Conservation (phyloP, 1,284 basidiomycete species). For the Austropuccinia psidii region DNA sequence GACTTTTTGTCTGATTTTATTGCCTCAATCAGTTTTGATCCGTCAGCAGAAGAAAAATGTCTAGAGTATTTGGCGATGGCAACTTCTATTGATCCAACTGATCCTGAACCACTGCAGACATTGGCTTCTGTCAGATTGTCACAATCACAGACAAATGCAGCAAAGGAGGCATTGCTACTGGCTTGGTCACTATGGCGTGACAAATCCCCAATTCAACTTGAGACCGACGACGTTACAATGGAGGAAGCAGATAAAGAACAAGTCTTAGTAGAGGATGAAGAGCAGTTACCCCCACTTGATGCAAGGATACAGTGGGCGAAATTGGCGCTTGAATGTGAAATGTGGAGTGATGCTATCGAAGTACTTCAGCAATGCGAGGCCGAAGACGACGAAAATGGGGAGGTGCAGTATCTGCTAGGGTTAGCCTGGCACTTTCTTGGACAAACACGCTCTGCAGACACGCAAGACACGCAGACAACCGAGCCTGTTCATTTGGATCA, state of each 20-base stretch:
- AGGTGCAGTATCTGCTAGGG: slow-evolving; percentile 90
- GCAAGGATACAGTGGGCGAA: slow-evolving; percentile 68
- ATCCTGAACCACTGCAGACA: slow-evolving; percentile 51
- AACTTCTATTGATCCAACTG: not conserved
- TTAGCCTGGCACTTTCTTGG: slow-evolving; percentile 74
- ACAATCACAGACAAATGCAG: slow-evolving; percentile 72
- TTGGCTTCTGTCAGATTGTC: slow-evolving; percentile 83
- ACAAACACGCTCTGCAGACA: slow-evolving; percentile 41
- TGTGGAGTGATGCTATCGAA: slow-evolving; percentile 63
- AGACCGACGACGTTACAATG: not conserved
- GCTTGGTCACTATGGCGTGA: slow-evolving; percentile 62
- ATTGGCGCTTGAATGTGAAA: slow-evolving; percentile 70
- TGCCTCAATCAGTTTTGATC: slow-evolving; percentile 52
- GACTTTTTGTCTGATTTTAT: slow-evolving; percentile 62
- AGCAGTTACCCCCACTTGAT: slow-evolving; percentile 61
- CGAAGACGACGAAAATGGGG: slow-evolving; percentile 76
- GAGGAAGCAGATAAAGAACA: slow-evolving; percentile 3
- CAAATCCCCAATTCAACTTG: slow-evolving; percentile 50
- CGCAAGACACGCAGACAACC: slow-evolving; percentile 46
- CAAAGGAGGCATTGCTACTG: slow-evolving; percentile 61
- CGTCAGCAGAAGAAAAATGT: slow-evolving; percentile 33
- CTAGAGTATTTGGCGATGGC: slow-evolving; percentile 33
- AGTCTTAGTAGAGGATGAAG: not conserved
- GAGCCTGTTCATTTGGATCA: slow-evolving; percentile 50
- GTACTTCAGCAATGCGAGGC: slow-evolving; percentile 72